Conservation (phyloP, 2,329 filamentous ascomycete species). For the Amesomyces nigricolor region DNA sequence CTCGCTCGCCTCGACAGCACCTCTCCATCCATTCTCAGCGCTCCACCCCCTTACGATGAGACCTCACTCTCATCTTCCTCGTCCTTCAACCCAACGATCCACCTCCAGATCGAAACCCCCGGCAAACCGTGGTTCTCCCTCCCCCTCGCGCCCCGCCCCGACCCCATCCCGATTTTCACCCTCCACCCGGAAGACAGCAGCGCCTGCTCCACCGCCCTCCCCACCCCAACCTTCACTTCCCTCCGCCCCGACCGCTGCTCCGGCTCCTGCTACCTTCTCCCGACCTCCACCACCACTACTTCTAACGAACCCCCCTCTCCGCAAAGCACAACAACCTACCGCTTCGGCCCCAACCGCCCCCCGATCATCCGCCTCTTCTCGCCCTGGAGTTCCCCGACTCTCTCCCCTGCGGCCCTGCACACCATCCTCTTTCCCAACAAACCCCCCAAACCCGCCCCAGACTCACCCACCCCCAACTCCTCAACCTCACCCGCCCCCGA, state of each 20-base stretch:
- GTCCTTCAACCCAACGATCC: constrained; percentile 38
- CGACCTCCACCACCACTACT: constrained; percentile 26
- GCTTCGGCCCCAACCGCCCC: constrained; percentile 48
- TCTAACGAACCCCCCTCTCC: constrained; percentile 1
- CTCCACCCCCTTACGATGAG: constrained; percentile 30
- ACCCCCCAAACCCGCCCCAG: constrained; percentile 17
- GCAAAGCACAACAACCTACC: constrained; percentile 51
- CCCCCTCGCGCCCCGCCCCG: constrained; percentile 34
- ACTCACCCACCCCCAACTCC: no score
- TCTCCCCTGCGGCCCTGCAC: constrained; percentile 18
- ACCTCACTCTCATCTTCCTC: constrained; percentile 18
- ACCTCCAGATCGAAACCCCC: constrained; percentile 44
- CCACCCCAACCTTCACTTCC: constrained; percentile 40
- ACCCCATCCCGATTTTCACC: constrained; percentile 40
- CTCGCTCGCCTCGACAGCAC: constrained; percentile 21
- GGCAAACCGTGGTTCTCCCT: constrained; percentile 42
- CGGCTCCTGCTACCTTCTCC: constrained; percentile 43
- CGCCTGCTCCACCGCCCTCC: constrained; percentile 22
- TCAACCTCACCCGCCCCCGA: no score
- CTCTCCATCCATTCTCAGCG: constrained; percentile 17
- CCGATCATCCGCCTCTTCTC: constrained; percentile 40
- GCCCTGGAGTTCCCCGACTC: constrained; percentile 19
- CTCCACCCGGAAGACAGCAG: constrained; percentile 27
- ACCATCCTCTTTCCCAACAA: constrained; percentile 9
- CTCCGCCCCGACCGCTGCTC: constrained; percentile 43